Percentiles rank a stretch among this genome's conserved stretches.
These are phyloP conservation scores for Lentinula novae-zelandiae DNA, from an alignment of 1,284 basidiomycete species.

Conservation along the genomic window DNA sequence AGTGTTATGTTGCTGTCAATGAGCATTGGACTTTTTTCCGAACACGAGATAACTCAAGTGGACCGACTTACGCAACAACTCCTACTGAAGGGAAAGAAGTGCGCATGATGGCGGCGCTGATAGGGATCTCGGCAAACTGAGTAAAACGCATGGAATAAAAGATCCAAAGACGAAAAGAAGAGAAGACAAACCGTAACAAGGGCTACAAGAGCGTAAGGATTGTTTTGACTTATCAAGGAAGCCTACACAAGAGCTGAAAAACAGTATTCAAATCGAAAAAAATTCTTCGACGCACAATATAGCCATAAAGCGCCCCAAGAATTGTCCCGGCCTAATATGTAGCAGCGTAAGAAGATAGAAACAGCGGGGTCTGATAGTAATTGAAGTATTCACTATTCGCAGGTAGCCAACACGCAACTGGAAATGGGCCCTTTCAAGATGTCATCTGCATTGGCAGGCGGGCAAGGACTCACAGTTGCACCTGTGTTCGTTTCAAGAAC, in stretches of 20 bases:
- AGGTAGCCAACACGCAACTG: constrained; percentile 44
- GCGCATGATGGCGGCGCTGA: constrained; percentile 43
- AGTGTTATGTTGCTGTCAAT: constrained; percentile 37
- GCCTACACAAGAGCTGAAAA: constrained; percentile 25
- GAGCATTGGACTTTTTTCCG: background rate
- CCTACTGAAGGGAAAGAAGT: constrained; percentile 39
- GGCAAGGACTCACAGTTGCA: constrained; percentile 31
- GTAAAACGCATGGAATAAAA: background rate
- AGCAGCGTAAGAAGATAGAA: background rate
- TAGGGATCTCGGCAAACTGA: constrained; percentile 42
- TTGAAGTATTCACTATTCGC: constrained; percentile 34
- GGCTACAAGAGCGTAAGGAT: constrained; percentile 42
- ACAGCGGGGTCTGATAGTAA: background rate
- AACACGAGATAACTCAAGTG: background rate
- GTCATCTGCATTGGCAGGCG: background rate
- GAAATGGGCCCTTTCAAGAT: background rate
- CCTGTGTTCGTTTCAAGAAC: constrained; percentile 50
- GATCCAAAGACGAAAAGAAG: background rate
- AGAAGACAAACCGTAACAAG: constrained; percentile 35
- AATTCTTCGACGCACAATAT: constrained; percentile 31
- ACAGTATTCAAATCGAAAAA: background rate
- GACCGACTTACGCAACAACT: constrained; percentile 37
- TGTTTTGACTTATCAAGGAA: constrained; percentile 35
- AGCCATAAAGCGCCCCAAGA: constrained; percentile 43
- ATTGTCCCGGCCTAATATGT: constrained; percentile 37